These are phyloP conservation scores for Hanseniaspora thailandica DNA, from an alignment of 805 yeast species.

Conservation along the genomic window DNA sequence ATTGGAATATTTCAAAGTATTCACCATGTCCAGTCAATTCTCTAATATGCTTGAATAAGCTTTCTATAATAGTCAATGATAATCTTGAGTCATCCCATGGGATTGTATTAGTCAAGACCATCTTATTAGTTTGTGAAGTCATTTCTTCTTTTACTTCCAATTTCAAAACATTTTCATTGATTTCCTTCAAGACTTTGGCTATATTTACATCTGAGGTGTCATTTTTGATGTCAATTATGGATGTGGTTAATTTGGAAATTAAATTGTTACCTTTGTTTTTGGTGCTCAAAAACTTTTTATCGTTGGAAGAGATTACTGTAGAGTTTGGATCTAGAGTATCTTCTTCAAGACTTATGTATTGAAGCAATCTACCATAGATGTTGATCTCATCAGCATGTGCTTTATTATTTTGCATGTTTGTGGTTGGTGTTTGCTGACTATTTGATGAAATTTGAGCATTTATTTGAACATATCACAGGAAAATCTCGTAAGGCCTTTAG, in stretches of 20 bases:
- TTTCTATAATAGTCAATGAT: slow-evolving; percentile 1
- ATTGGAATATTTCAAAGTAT: slow-evolving; percentile 6
- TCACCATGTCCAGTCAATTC: not conserved
- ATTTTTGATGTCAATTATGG: slow-evolving; percentile 6
- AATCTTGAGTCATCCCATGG: slow-evolving; percentile 13
- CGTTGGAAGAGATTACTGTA: slow-evolving; percentile 4
- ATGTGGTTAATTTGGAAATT: slow-evolving; percentile 2
- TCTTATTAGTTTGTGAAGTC: not conserved
- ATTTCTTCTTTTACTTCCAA: not conserved
- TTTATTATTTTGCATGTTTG: not conserved
- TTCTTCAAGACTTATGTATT: slow-evolving; percentile 5
- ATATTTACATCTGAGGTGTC: not conserved
- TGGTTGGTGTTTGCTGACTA: too few relatives aligned
- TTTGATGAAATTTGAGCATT: too few relatives aligned
- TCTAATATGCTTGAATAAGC: slow-evolving; percentile 2
- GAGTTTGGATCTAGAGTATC: not conserved
- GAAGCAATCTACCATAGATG: slow-evolving; percentile 4
- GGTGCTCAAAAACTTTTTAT: not conserved
- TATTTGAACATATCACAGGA: too few relatives aligned
- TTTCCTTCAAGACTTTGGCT: not conserved
- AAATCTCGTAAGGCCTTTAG: too few relatives aligned
- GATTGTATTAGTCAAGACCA: not conserved
- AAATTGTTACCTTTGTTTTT: slow-evolving; percentile 1
- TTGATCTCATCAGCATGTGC: not conserved
- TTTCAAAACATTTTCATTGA: not conserved